These are phyloP conservation scores for Lachnellula subtilissima DNA, from an alignment of 2,329 filamentous ascomycete species.

Conservation along the genomic window DNA sequence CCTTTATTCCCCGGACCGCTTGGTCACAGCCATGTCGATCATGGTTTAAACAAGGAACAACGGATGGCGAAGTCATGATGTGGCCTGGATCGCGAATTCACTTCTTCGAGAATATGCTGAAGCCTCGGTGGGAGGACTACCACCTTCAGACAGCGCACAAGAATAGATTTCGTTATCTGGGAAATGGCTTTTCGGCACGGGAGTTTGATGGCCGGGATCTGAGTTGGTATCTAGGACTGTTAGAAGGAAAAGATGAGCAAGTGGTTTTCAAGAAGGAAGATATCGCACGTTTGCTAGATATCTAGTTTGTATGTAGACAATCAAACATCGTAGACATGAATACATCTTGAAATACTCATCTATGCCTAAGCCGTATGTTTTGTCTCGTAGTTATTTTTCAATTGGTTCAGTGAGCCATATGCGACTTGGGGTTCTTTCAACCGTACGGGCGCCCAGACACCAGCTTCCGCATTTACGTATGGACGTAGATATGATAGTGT, in stretches of 20 bases:
- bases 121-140: slow-evolving; percentile 39
- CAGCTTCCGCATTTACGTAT: too few relatives aligned
- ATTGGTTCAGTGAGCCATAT: too few relatives aligned
- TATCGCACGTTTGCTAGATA: too few relatives aligned
- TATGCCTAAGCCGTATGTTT: too few relatives aligned
- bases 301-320: too few relatives aligned
- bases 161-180: slow-evolving; percentile 33
- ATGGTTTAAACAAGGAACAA: slow-evolving; percentile 22
- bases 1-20: slow-evolving; percentile 31
- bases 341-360: too few relatives aligned
- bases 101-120: slow-evolving; percentile 38
- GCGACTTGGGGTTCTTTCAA: too few relatives aligned
- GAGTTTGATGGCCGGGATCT: slow-evolving; percentile 28
- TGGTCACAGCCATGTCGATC: slow-evolving; percentile 21
- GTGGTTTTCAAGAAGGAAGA: too few relatives aligned
- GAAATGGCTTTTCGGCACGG: slow-evolving; percentile 37
- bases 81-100: slow-evolving; percentile 47
- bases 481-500: too few relatives aligned
- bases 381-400: too few relatives aligned
- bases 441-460: too few relatives aligned
- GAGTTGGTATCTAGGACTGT: slow-evolving; percentile 10
- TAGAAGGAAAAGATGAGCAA: slow-evolving; percentile 12
- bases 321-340: too few relatives aligned
- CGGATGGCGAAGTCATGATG: slow-evolving; percentile 26
- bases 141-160: slow-evolving; percentile 32